A percentile compares a stretch with the other conserved stretches of the same genome.
phyloP scores from a whole-genome alignment of 2,329 filamentous ascomycete species.

The Aspergillus uvarum region DNA sequence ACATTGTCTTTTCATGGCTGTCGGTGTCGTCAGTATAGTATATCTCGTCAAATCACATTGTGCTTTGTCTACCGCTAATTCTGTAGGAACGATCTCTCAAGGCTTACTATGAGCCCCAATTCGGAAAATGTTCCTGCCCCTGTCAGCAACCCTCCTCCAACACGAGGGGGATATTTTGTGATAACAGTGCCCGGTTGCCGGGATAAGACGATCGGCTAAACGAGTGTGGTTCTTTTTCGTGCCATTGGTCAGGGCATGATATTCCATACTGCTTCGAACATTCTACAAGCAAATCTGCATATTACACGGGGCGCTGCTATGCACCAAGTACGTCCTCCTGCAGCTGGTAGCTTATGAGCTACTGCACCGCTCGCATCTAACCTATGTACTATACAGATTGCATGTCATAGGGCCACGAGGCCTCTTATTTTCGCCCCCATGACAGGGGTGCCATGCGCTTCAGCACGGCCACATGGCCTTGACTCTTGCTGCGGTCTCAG shows the following conservation, averaged over 20 bases:
- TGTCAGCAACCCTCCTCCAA: conserved; percentile 2
- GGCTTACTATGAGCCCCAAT: neutral
- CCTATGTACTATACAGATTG: neutral
- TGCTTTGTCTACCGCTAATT: neutral
- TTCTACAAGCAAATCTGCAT: neutral
- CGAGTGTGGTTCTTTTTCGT: neutral
- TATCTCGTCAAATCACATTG: neutral
- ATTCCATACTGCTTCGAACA: conserved; percentile 2
- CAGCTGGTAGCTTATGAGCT: conserved; percentile 1
- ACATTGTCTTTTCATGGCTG: neutral
- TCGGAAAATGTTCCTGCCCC: neutral
- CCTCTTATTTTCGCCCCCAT: neutral
- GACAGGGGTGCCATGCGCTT: conserved; percentile 12
- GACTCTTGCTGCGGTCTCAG: neutral
- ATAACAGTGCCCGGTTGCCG: neutral
- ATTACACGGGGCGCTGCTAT: conserved; percentile 9
- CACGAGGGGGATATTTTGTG: conserved; percentile 5
- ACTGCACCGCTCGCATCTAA: conserved; percentile 2
- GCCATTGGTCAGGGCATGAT: neutral
- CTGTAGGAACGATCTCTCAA: neutral
- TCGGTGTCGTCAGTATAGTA: neutral
- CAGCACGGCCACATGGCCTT: conserved; percentile 12
- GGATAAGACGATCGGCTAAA: conserved; percentile 6
- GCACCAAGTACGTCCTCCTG: conserved; percentile 6
- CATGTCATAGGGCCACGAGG: conserved; percentile 3